Base-by-base conservation (phyloP, 768 basidiomycete genomes). In the Glaciozyma antarctica region DNA sequence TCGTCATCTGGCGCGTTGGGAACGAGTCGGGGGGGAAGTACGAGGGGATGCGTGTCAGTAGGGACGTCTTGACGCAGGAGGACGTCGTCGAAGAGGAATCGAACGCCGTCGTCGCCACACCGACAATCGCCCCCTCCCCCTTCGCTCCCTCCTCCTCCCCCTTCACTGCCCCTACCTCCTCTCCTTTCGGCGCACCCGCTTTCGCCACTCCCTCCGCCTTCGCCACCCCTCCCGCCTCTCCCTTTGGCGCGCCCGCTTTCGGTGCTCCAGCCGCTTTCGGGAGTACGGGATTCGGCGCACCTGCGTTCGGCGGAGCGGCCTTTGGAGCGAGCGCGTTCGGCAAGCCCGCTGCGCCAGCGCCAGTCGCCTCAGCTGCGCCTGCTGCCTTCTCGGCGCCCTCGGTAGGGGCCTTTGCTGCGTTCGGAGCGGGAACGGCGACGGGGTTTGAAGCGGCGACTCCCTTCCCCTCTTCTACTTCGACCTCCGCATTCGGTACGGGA, bases 1-100 rank as follows among this genome's bases (percentile, higher is more conserved):
- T 79, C 43, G 73, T 76, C 7, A 71, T 70, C 3, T 79, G 77
- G 73, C 65, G 75, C 32, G 65, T 79, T 5, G 58, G 66, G 47
- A 76, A 76, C 60, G 63, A 72, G 13, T 61, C 66, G 7, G 73
- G 49, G 2, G 73, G 70, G 5, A 24, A 34, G 22, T 78, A 77
- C 66, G 70, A 66, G 1, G 74, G 73, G 0, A 76, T 77, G 75
- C 58, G 75, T 34, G 45, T n/a, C 19, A 58, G 67, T 22, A 58
- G 58, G 44, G 71, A 67, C 52, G 55, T 67, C 21, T 3, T 54
- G 7, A 51, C 52, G 9, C 28, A 48, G 17, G 60, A 66, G 52
- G 54, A 60, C 24, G 67, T 28, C 30, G 53, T 28, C 8, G 53
- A 24, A 6, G 28, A 54, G 28, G 16, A 52, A 12, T 28, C 28